These are phyloP conservation scores for Populus deltoides DNA, from an alignment of 345 rosid species.

Conservation along the genomic window DNA sequence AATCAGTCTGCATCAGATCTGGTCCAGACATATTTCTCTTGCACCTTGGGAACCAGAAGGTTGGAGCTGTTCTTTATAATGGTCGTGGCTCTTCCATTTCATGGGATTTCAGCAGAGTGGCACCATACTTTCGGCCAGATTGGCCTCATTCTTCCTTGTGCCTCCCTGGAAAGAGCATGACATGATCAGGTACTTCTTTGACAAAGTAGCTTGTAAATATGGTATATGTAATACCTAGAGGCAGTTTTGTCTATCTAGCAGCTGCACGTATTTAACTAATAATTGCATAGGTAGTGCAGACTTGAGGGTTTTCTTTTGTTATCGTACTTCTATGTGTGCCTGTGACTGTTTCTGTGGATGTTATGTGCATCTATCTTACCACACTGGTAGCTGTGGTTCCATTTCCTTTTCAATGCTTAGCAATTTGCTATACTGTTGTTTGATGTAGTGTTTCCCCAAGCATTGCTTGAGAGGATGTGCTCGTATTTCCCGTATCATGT, in stretches of 20 bases:
- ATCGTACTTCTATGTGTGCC: too few species aligned
- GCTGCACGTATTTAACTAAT: neutral
- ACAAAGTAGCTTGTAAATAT: neutral
- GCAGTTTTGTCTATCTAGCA: neutral
- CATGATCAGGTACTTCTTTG: neutral
- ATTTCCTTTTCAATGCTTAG: too few species aligned
- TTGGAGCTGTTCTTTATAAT: conserved; percentile 45
- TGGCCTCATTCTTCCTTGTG: conserved; percentile 49
- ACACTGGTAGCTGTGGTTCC: too few species aligned
- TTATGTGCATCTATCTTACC: too few species aligned
- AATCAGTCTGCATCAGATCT: conserved; percentile 43
- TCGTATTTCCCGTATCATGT: too few species aligned
- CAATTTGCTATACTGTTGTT: too few species aligned
- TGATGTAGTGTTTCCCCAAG: too few species aligned
- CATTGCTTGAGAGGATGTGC: too few species aligned
- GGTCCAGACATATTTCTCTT: conserved; percentile 40
- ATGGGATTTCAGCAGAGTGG: conserved; percentile 52
- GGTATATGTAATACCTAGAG: neutral
- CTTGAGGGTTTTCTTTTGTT: too few species aligned
- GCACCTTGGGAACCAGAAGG: conserved; percentile 13
- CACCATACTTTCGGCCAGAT: conserved; percentile 48
- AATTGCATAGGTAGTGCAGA: too few species aligned
- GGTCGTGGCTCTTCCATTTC: conserved; percentile 43
- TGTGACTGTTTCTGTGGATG: too few species aligned
- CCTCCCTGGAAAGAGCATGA: neutral